Base-by-base conservation (phyloP, 2,329 filamentous ascomycete genomes). In the Ceratocystis colombiana region DNA sequence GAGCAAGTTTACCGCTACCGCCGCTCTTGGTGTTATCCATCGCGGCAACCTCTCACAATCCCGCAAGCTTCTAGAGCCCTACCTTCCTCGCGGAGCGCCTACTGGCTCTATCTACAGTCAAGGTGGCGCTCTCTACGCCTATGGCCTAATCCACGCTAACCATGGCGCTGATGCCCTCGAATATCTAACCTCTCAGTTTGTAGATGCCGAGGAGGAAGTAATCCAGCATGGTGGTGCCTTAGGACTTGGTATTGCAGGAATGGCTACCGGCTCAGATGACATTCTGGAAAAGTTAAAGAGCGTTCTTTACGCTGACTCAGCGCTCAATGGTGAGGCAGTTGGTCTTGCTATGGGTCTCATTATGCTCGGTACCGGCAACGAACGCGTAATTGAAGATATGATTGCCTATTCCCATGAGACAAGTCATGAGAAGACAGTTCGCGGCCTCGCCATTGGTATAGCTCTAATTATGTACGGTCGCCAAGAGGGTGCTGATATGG, bases 1-100 rank as follows among this genome's bases (percentile, higher is more conserved):
- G 94, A 96, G 92, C 68, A 99, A 99, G 75, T 99, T 99, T 75
- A 96, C 94, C 0, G 94, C 94, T 15, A 99, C 94, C 3, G 94
- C 94, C 66, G 94, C 94, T 6, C 80, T 99, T 5, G 94, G 94
- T 75, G 94, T 97, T 64, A 96, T 99, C 69, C 94, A 99, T 76
- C 88, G 91, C 59, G 94, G 94, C 66, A 99, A 99, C 75, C 81
- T 99, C 68, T 89, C 88, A 28, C 93, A 99, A 73, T 94, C 92
- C 1, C 86, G 91, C 73, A 96, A 96, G 78, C 83, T 99, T 1
- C 82, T 99, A 15, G 91, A 96, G 73, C 94, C 94, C 2, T 99
- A 99, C 73, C 85, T 99, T 7, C 94, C 94, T 15, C 83, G 86
- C 69, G 85, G 84, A 63, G 84, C 87, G 28, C 83, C 91, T 48